Percentiles rank a stretch among this genome's conserved stretches.
Conservation (phyloP, 148 eudicot genomes). For the Cornus kousa region DNA sequence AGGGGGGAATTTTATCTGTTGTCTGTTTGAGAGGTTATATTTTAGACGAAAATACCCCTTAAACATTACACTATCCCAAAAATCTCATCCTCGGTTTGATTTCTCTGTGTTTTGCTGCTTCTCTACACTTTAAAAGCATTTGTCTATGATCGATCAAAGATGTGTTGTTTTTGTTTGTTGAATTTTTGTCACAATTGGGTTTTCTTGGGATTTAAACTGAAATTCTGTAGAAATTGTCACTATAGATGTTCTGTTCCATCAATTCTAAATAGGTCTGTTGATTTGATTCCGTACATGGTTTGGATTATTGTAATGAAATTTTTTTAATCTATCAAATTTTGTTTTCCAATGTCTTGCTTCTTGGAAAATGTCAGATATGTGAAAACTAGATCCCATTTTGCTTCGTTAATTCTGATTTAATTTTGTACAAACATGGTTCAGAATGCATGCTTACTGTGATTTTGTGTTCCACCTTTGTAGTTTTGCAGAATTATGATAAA, state of each 20-base stretch:
- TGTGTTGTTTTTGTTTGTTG: not conserved
- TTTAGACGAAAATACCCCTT: no score
- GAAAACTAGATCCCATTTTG: not conserved
- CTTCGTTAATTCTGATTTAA: not conserved
- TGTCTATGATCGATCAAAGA: not conserved
- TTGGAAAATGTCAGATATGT: not conserved
- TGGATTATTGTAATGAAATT: not conserved
- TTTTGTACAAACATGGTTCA: not conserved
- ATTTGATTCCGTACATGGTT: not conserved
- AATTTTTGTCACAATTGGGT: constrained; percentile 13
- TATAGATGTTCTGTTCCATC: not conserved
- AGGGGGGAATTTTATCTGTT: no score
- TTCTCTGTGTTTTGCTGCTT: not conserved
- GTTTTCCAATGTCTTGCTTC: not conserved
- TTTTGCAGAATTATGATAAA: no score
- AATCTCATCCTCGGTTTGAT: constrained; percentile 32
- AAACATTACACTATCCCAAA: no score
- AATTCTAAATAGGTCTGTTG: not conserved
- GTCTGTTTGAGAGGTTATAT: no score
- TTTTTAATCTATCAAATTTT: not conserved
- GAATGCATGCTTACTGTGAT: not conserved
- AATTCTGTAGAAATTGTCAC: not conserved
- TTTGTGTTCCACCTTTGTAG: no score
- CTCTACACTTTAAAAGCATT: not conserved
- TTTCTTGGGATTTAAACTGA: not conserved